phyloP scores from a whole-genome alignment of 2,329 filamentous ascomycete species.

The Claviceps humidiphila region DNA sequence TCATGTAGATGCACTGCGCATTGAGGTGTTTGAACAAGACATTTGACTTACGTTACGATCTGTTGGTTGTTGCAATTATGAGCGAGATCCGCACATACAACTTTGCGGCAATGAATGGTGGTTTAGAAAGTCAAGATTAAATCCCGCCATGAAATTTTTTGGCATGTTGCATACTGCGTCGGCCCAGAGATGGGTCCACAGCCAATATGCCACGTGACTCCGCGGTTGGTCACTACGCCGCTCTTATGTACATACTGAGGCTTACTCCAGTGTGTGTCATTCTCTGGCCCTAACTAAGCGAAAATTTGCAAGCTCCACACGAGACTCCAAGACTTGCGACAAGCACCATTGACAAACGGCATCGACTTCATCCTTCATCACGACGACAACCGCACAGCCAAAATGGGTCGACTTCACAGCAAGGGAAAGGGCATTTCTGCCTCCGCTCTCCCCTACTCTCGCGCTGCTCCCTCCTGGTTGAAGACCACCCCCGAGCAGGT shows the following conservation, averaged over 20 bases:
- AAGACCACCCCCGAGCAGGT: conserved; percentile 98
- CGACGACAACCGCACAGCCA: conserved; percentile 34
- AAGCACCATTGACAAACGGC: conserved; percentile 15
- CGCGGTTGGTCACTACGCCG: background rate
- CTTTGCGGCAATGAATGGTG: background rate
- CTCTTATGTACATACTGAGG: too few relatives aligned
- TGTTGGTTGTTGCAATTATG: background rate
- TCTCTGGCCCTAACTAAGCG: conserved; percentile 34
- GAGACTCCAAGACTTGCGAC: conserved; percentile 16
- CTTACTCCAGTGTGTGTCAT: background rate
- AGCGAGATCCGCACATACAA: background rate
- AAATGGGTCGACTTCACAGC: conserved; percentile 96
- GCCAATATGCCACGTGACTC: background rate
- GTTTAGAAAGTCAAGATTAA: background rate
- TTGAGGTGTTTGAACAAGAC: background rate
- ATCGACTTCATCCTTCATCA: conserved; percentile 20
- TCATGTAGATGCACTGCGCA: conserved; percentile 35
- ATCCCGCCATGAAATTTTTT: too few relatives aligned
- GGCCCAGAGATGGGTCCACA: too few relatives aligned
- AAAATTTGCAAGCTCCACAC: conserved; percentile 30
- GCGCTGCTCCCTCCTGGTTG: conserved; percentile 83
- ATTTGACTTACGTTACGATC: conserved; percentile 6
- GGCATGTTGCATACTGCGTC: too few relatives aligned
- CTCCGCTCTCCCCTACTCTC: conserved; percentile 94
- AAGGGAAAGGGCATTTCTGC: conserved; percentile 98